Evolutionary conservation across 1,139 yeast genomes (phyloP), one percentile per base, ranked within the genome.

Genomic region (Starmera stellimalicola): DNA sequence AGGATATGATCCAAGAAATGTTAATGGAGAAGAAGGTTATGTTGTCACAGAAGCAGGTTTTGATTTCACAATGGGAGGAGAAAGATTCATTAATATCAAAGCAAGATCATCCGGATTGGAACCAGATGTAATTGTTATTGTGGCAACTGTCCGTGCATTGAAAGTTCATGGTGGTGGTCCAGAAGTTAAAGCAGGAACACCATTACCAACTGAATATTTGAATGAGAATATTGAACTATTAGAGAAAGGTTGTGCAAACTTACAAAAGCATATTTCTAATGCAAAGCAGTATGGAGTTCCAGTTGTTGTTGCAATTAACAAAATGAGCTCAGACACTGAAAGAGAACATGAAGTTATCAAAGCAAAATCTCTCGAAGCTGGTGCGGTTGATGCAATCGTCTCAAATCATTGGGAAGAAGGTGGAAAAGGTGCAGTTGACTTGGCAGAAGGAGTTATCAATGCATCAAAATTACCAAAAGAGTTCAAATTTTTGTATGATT

Each of bases 21-120:
- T 61, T 45, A 56, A 57, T 40, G 70, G 71, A 48, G 76, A 79
- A 55, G 75, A 80, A 47, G 97, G 97, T 47, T 88, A 78, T 55
- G 97, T 88, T 40, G 88, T 88, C 37, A 88, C 97, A 33, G 97
- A 88, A 61, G 97, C 97, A 25, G 98, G 97, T 41, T 91, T 91
- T 66, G 98, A 91, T 61, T 88, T 91, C 70, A 91, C 97, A 36
- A 91, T 91, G 96, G 98, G 98, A 56, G 97, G 97, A 56, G 98
- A 91, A 65, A 74, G 97, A 58, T 91, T 91, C 66, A 74, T 88
- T 62, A 88, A 91, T 68, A 91, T 91, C 64, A 91, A 91, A 66
- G 87, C 96, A 64, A 77, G 98, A 57, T 74, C 94, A 20, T 80
- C 94, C 7, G 97, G 96, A 3, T 71, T 88, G 44, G 70, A 70